Evolutionary conservation across 1,284 basidiomycete genomes (phyloP).

Genomic region (Acaromyces ingoldii): DNA sequence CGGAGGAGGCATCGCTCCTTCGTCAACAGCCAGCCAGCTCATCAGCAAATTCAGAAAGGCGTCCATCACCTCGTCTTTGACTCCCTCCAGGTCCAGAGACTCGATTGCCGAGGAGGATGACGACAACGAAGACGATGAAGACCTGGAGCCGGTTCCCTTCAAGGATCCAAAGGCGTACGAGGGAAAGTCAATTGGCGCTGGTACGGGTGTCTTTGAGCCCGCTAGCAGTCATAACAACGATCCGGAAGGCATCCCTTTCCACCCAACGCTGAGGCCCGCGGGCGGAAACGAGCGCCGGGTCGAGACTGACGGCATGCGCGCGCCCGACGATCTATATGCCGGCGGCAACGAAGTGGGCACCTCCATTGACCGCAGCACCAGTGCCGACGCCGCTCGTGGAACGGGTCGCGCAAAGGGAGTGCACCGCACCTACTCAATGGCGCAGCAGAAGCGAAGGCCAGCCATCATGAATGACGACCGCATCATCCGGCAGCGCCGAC

Average conservation of each 20-base stretch:
- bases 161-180: neutral
- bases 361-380: neutral
- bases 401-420: constrained; percentile 18
- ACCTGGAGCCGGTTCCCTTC: constrained; percentile 1
- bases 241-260: constrained; percentile 11
- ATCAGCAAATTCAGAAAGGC: constrained; percentile 3
- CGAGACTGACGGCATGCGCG: neutral
- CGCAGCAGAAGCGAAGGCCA: constrained; percentile 45
- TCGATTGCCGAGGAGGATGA: no score
- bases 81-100: no score
- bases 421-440: constrained; percentile 45
- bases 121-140: constrained; percentile 5
- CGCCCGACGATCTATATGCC: constrained; percentile 4
- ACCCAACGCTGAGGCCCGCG: constrained; percentile 13
- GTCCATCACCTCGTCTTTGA: no score
- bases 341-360: neutral
- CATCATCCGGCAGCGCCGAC: constrained; percentile 39
- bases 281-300: constrained; percentile 12
- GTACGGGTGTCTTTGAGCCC: constrained; percentile 6
- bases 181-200: constrained; percentile 4
- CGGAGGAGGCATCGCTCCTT: neutral
- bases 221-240: neutral
- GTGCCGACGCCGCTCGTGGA: neutral
- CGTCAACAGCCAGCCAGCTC: neutral
- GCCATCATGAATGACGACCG: constrained; percentile 42